A percentile compares a stretch with the other conserved stretches of the same genome.
Conservation (phyloP, 2,329 filamentous ascomycete species). For the Colletotrichum sidae region DNA sequence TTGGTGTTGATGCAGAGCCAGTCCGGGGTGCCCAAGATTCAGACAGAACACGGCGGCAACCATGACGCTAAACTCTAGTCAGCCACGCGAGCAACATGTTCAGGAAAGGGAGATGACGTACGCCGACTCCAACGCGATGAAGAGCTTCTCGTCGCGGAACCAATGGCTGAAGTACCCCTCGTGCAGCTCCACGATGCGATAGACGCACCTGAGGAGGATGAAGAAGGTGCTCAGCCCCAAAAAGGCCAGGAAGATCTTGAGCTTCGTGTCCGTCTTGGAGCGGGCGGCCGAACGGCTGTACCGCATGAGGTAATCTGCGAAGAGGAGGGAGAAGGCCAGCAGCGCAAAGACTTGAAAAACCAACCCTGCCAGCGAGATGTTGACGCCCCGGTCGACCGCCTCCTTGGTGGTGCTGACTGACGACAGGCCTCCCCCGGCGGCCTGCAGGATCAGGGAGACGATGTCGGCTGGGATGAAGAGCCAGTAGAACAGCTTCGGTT, state of each 20-base stretch:
- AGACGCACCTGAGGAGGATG: constrained; percentile 68
- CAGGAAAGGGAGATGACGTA: constrained; percentile 30
- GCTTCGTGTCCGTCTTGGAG: constrained; percentile 45
- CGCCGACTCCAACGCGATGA: constrained; percentile 57
- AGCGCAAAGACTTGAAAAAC: constrained; percentile 63
- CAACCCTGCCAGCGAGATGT: constrained; percentile 64
- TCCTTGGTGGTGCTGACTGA: constrained; percentile 48
- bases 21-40: constrained; percentile 24
- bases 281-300: constrained; percentile 44
- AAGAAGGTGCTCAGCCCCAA: constrained; percentile 63
- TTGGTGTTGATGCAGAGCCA: constrained; percentile 8
- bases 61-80: constrained; percentile 22
- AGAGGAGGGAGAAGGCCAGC: constrained; percentile 55
- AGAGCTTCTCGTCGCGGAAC: constrained; percentile 56
- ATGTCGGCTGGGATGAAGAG: constrained; percentile 62
- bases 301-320: constrained; percentile 53
- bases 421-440: constrained; percentile 60
- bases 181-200: constrained; percentile 68
- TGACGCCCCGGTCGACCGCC: constrained; percentile 51
- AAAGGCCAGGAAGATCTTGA: constrained; percentile 61
- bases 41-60: constrained; percentile 20
- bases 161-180: constrained; percentile 65
- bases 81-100: neutral
- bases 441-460: constrained; percentile 63
- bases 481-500: constrained; percentile 46